Evolutionary conservation across 768 basidiomycete species (phyloP).

Genomic region (Suillus luteus): DNA sequence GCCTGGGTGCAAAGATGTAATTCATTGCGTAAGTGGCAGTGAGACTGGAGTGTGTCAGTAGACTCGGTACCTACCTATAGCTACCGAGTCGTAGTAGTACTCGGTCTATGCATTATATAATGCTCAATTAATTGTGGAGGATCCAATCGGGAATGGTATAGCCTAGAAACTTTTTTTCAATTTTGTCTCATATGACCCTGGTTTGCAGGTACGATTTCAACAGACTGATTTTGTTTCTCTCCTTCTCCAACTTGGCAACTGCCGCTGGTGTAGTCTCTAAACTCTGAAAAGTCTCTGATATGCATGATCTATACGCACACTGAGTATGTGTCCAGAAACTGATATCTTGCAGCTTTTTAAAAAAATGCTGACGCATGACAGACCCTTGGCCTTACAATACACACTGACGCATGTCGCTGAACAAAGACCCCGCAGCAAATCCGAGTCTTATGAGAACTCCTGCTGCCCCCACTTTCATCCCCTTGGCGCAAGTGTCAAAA

Average conservation of each 20-base stretch:
- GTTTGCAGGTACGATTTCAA: neutral
- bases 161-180: neutral
- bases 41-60: too few species aligned
- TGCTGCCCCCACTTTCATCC: conserved; percentile 2
- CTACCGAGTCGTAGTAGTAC: too few species aligned
- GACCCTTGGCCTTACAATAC: neutral
- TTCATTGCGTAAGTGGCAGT: too few species aligned
- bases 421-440: conserved; percentile 2
- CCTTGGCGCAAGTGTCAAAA: neutral
- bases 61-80: too few species aligned
- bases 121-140: too few species aligned
- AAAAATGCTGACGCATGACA: neutral
- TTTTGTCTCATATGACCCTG: neutral
- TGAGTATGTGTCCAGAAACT: neutral
- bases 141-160: conserved; percentile 7
- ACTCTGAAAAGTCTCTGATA: neutral
- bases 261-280: neutral
- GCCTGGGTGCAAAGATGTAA: conserved; percentile 6
- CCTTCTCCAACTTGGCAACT: neutral
- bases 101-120: too few species aligned
- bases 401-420: neutral
- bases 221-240: neutral
- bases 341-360: neutral
- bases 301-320: neutral
- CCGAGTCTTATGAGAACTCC: conserved; percentile 1